Percentiles rank a stretch among this genome's conserved stretches.
Evolutionary conservation across 1,284 basidiomycete genomes (phyloP).

Genomic region (Cronartium quercuum): DNA sequence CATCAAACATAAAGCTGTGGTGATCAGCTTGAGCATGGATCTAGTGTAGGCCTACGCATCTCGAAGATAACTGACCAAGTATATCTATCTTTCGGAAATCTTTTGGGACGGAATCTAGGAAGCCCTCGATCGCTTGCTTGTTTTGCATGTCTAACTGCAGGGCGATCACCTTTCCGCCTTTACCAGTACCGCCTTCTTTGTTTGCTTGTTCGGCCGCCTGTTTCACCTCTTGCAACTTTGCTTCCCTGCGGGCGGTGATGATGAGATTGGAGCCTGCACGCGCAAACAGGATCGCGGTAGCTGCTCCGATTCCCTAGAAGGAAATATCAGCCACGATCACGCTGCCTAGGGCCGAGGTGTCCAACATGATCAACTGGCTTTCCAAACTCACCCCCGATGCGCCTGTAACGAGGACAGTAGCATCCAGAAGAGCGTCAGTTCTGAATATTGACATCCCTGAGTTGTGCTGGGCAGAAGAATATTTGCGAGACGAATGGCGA

Average conservation of each 20-base stretch:
- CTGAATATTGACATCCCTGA: conserved; percentile 26
- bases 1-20: not conserved
- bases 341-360: not conserved
- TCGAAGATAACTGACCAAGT: conserved; percentile 1
- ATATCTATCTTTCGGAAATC: conserved; percentile 29
- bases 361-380: not conserved
- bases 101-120: conserved; percentile 5
- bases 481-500: too few relatives aligned
- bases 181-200: conserved; percentile 62
- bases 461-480: not conserved
- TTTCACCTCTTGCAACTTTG: conserved; percentile 48
- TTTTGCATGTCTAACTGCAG: conserved; percentile 70
- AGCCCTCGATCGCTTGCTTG: conserved; percentile 44
- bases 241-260: conserved; percentile 51
- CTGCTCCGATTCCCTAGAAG: conserved; percentile 53
- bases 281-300: conserved; percentile 75
- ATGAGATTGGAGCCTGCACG: conserved; percentile 54
- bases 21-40: conserved; percentile 54
- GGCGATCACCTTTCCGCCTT: conserved; percentile 63
- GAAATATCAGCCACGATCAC: not conserved
- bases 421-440: conserved; percentile 57
- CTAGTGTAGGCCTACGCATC: conserved; percentile 64
- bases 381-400: conserved; percentile 59
- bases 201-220: conserved; percentile 62
- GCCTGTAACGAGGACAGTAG: conserved; percentile 79